phyloP scores from a whole-genome alignment of 2,329 filamentous ascomycete genomes.

The Didymella segeticola region DNA sequence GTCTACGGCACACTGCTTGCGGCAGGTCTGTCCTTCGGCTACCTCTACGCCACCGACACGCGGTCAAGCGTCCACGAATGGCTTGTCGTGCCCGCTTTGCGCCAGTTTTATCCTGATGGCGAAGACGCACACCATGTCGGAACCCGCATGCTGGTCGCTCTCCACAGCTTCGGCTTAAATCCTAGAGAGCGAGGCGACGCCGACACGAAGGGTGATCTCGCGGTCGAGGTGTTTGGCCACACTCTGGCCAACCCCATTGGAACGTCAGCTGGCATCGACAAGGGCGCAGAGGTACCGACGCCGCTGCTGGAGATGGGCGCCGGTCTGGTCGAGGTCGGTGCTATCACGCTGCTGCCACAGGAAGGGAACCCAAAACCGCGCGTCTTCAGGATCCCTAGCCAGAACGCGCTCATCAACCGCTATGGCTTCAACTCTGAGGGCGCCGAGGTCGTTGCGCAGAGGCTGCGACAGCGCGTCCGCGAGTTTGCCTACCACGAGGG shows the following conservation, averaged over 20 bases:
- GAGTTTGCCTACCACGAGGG: slow-evolving; percentile 76
- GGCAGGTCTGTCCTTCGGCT: slow-evolving; percentile 54
- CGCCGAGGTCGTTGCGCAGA: slow-evolving; percentile 82
- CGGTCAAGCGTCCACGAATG: slow-evolving; percentile 61
- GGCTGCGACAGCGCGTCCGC: slow-evolving; percentile 77
- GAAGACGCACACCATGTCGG: slow-evolving; percentile 92
- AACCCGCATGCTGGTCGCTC: slow-evolving; percentile 71
- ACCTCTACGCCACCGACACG: slow-evolving; percentile 62
- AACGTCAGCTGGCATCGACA: slow-evolving; percentile 95
- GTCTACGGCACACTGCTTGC: slow-evolving; percentile 63
- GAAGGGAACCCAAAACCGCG: slow-evolving; percentile 85
- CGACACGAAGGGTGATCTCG: slow-evolving; percentile 61
- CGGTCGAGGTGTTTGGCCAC: slow-evolving; percentile 76
- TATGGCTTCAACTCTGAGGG: slow-evolving; percentile 95
- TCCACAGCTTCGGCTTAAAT: slow-evolving; percentile 78
- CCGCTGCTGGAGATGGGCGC: slow-evolving; percentile 84
- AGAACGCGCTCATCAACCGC: slow-evolving; percentile 90
- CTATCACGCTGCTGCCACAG: slow-evolving; percentile 86
- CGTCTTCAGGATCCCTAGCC: slow-evolving; percentile 82
- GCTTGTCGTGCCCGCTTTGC: slow-evolving; percentile 66
- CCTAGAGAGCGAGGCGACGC: slow-evolving; percentile 78
- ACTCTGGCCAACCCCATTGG: slow-evolving; percentile 84
- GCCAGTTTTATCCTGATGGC: slow-evolving; percentile 72
- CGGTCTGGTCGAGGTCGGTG: slow-evolving; percentile 89
- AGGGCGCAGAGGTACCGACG: slow-evolving; percentile 88